Evolutionary conservation across 2,329 filamentous ascomycete genomes (phyloP), one percentile per base, ranked within the genome.

Genomic region (Penicillium thymicola): DNA sequence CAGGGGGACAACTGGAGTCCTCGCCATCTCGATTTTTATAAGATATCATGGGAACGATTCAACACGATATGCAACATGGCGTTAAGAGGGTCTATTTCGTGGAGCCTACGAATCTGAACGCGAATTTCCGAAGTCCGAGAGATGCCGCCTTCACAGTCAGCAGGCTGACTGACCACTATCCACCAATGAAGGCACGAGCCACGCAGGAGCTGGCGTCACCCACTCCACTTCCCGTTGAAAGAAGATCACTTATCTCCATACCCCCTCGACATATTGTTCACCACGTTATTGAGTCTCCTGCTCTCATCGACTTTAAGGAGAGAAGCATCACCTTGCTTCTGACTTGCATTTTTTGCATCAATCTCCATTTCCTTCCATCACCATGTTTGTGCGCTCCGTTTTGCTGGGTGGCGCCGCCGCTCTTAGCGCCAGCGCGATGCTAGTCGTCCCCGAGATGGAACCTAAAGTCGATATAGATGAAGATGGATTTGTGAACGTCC

Each of bases 391-490:
- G 58, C 70, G 70, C 54, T 74, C 71, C 52, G 59, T 74, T 42
- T 60, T 74, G 40, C 60, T 74, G 48, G 70, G 49, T 51, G 49
- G 70, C 60, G 65, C 67, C 21, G 59, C 72, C 44, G 71, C 71
- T 38, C 62, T 76, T 30, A 61, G 69, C 63, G 68, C 71, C 59
- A 70, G 68, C 37, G 74, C 74, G 27, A 66, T 76, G 50, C 64
- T 76, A 47, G 70, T 76, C 37, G 61, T 75, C 45, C 75, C 75
- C 32, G 73, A 74, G 53, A 51, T 65, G 42, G 66, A 70, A 34
- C 58, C 59, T 21, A 60, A 68, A 45, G 50, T 63, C 25, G 59
- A 51, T 36, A 45, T 14, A 8, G 36, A 36, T 44, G 49, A 67
- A 32, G 59, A 59, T 34, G 65, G 62, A 37, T 60, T 71, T 18